Conservation (phyloP, 176 grass and related monocot species). For the Juncus inflexus region DNA sequence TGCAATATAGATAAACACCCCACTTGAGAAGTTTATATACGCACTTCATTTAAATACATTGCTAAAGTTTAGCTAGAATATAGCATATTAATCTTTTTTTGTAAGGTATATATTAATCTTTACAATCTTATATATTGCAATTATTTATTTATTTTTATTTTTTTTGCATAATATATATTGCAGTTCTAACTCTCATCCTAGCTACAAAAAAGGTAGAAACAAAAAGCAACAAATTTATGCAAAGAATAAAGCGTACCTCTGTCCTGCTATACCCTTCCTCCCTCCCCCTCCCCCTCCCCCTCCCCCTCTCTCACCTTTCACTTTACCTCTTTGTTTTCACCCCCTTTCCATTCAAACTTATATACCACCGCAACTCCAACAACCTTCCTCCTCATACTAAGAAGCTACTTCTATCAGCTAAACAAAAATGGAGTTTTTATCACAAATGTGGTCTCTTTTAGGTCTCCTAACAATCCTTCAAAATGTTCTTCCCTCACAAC, state of each 20-base stretch:
- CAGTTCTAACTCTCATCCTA: no score
- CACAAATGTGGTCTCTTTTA: slow-evolving; percentile 95
- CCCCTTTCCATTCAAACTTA: slow-evolving; percentile 16
- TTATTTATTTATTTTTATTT: no score
- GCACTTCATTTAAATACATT: no score
- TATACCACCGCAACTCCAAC: not conserved
- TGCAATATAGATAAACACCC: no score
- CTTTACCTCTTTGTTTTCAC: slow-evolving; percentile 32
- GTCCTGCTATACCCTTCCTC: not conserved
- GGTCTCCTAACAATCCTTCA: slow-evolving; percentile 94
- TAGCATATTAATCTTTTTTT: no score
- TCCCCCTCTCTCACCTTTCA: slow-evolving; percentile 17
- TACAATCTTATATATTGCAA: no score
- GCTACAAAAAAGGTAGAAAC: slow-evolving; percentile 13
- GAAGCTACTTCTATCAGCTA: not conserved
- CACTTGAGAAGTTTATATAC: no score
- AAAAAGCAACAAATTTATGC: slow-evolving; percentile 26
- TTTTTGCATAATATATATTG: no score
- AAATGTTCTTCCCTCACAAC: slow-evolving; percentile 89
- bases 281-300: not conserved
- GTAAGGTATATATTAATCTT: no score
- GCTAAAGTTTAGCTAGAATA: no score
- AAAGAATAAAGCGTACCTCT: not conserved
- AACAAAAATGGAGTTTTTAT: slow-evolving; percentile 68
- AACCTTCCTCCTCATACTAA: not conserved